Evolutionary conservation across 2,329 filamentous ascomycete species (phyloP).

Genomic region (Fusarium globosum): DNA sequence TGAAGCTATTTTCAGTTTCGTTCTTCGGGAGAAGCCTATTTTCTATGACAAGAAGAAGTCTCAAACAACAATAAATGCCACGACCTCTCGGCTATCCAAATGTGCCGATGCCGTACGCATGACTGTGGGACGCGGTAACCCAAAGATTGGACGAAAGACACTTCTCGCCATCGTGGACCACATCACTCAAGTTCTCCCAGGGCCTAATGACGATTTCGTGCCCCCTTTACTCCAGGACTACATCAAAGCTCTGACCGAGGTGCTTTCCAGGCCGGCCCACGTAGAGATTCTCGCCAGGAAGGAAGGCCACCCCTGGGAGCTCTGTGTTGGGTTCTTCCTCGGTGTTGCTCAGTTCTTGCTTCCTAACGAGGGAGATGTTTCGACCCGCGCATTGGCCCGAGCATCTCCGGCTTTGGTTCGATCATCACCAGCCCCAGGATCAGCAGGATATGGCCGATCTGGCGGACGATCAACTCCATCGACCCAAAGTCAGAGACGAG

Average conservation of each 20-base stretch:
- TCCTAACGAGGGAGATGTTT: conserved; percentile 54
- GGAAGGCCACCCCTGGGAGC: conserved; percentile 72
- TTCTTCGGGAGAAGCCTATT: conserved; percentile 72
- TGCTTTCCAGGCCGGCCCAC: conserved; percentile 80
- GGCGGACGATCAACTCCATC: conserved; percentile 46
- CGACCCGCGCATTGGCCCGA: conserved; percentile 50
- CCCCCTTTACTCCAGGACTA: conserved; percentile 80
- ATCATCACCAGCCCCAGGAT: conserved; percentile 59
- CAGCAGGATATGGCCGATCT: conserved; percentile 44
- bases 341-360: conserved; percentile 65
- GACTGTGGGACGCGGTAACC: conserved; percentile 75
- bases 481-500: conserved; percentile 47
- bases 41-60: conserved; percentile 68
- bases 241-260: conserved; percentile 75
- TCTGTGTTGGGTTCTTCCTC: conserved; percentile 77
- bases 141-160: conserved; percentile 78
- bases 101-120: conserved; percentile 79
- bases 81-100: conserved; percentile 69
- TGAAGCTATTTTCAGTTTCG: conserved; percentile 80
- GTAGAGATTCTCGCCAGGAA: conserved; percentile 78
- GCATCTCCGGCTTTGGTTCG: conserved; percentile 60
- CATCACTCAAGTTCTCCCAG: conserved; percentile 78
- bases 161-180: conserved; percentile 83
- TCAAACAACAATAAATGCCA: conserved; percentile 56
- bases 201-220: conserved; percentile 70